A percentile compares a stretch with the other conserved stretches of the same genome.
These are phyloP conservation scores for Zancudomyces culisetae DNA, from an alignment of 371 early-diverging fungal genomes.

Conservation along the genomic window DNA sequence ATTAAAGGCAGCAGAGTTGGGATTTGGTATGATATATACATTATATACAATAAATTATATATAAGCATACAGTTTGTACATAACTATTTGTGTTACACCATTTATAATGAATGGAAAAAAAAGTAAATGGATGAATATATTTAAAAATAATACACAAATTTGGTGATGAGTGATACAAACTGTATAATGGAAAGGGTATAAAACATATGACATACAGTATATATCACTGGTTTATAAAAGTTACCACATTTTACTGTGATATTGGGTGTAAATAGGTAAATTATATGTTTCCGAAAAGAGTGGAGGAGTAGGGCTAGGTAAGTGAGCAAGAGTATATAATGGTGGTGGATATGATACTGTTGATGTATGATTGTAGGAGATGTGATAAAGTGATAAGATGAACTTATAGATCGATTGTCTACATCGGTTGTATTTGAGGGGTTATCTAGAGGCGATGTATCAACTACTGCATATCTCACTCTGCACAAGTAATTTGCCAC, in stretches of 20 bases:
- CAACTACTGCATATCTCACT: slow-evolving; percentile 36
- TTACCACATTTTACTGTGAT: too few relatives aligned
- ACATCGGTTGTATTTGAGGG: slow-evolving; percentile 36
- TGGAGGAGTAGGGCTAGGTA: slow-evolving; percentile 23
- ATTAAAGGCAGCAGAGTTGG: slow-evolving; percentile 31
- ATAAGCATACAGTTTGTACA: neutral
- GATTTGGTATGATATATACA: slow-evolving; percentile 26
- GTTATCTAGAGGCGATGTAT: slow-evolving; percentile 30
- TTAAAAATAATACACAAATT: too few relatives aligned
- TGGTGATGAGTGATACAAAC: too few relatives aligned
- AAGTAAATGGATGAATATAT: too few relatives aligned
- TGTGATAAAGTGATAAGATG: neutral
- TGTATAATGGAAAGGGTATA: too few relatives aligned
- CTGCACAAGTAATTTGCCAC: slow-evolving; percentile 27
- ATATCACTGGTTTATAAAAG: too few relatives aligned
- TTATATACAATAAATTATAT: neutral
- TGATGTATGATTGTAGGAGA: neutral
- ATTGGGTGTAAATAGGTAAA: slow-evolving; percentile 2
- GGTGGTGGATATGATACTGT: neutral
- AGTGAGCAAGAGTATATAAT: neutral
- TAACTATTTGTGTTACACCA: neutral
- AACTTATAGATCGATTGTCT: slow-evolving; percentile 22
- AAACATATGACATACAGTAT: too few relatives aligned
- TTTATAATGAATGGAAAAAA: too few relatives aligned
- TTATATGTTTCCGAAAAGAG: slow-evolving; percentile 25